These are phyloP conservation scores for Trichoderma sp. DNA, from an alignment of 2,329 filamentous ascomycete species.

Conservation along the genomic window DNA sequence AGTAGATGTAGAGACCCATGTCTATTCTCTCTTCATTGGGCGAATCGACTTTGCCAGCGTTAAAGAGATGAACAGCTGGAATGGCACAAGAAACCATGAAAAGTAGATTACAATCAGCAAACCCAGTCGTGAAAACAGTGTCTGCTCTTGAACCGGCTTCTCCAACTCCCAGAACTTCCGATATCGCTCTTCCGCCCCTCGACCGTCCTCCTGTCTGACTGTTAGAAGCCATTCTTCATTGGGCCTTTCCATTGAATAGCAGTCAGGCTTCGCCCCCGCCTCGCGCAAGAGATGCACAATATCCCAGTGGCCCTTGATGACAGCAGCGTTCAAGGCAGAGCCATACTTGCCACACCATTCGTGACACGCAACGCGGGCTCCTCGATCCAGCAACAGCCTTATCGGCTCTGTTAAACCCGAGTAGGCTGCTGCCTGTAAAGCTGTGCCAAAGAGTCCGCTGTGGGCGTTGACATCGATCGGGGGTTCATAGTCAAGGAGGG, in stretches of 20 bases:
- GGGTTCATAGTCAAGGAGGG: not conserved
- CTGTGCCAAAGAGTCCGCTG: conserved; percentile 24
- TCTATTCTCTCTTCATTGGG: no score
- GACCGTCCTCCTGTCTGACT: not conserved
- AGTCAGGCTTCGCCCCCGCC: conserved; percentile 22
- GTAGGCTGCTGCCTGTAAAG: conserved; percentile 27
- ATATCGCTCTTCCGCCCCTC: not conserved
- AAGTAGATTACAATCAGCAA: no score
- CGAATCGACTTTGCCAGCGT: no score
- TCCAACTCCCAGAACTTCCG: conserved; percentile 18
- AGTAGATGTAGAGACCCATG: no score
- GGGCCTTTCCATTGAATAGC: not conserved
- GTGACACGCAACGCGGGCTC: conserved; percentile 15
- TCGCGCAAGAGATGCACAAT: conserved; percentile 24
- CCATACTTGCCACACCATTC: conserved; percentile 12
- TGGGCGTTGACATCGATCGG: conserved; percentile 19
- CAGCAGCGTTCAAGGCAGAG: conserved; percentile 23
- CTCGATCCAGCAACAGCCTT: conserved; percentile 14
- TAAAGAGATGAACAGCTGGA: no score
- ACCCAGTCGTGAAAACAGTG: no score
- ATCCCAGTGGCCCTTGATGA: conserved; percentile 11
- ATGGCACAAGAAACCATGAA: no score
- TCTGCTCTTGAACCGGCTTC: not conserved
- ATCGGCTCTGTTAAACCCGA: not conserved
- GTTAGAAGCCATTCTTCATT: conserved; percentile 11